A percentile compares a stretch with the other conserved stretches of the same genome.
These are phyloP conservation scores for Plantago major DNA, from an alignment of 257 asterid genomes.

Conservation along the genomic window DNA sequence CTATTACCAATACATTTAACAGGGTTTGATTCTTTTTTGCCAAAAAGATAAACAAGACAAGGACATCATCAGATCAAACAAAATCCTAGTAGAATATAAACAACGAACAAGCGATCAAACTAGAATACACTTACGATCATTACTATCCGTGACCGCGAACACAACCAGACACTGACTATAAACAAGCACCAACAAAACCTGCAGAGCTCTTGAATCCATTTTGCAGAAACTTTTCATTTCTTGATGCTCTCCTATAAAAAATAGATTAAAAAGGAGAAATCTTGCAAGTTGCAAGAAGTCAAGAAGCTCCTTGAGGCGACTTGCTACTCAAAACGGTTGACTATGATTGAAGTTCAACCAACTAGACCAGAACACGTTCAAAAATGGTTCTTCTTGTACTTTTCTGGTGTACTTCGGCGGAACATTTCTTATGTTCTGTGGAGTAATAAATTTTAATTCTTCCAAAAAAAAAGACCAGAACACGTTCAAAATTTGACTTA, in stretches of 20 bases:
- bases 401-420: too few relatives aligned
- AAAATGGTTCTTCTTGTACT: too few relatives aligned
- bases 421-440: too few relatives aligned
- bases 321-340: conserved; percentile 17
- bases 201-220: conserved; percentile 33
- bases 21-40: too few relatives aligned
- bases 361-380: conserved; percentile 38
- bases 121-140: conserved; percentile 47
- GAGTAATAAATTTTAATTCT: too few relatives aligned
- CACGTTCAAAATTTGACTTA: conserved; percentile 26
- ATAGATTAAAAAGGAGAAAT: conserved; percentile 13
- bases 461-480: too few relatives aligned
- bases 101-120: background rate
- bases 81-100: background rate
- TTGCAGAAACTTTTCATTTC: conserved; percentile 23
- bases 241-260: conserved; percentile 1
- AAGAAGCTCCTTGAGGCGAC: conserved; percentile 1
- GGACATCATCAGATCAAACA: conserved; percentile 12
- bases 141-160: conserved; percentile 38
- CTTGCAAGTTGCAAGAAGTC: conserved; percentile 4
- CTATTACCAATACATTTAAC: too few relatives aligned
- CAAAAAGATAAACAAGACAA: background rate
- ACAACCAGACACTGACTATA: conserved; percentile 28
- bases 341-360: conserved; percentile 27
- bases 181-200: conserved; percentile 31